These are phyloP conservation scores for Pseudogymnoascus sp. DNA, from an alignment of 2,329 filamentous ascomycete species.

Conservation along the genomic window DNA sequence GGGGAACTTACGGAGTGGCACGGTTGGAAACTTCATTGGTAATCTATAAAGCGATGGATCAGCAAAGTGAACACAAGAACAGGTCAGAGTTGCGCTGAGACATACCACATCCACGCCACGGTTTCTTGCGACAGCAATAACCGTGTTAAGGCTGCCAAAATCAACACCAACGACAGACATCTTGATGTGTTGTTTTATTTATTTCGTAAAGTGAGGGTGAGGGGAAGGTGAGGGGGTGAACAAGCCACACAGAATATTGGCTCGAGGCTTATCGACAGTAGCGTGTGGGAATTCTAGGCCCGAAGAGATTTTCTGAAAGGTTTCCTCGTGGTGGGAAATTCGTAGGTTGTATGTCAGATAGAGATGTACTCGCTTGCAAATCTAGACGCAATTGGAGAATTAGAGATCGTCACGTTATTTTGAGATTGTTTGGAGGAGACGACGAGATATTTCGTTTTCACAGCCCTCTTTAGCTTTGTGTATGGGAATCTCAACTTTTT, in stretches of 20 bases:
- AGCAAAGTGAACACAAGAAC: conserved; percentile 22
- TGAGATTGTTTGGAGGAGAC: background rate
- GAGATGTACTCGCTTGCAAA: conserved; percentile 7
- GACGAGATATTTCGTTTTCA: background rate
- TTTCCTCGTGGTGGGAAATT: background rate
- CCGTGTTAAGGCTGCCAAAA: conserved; percentile 93
- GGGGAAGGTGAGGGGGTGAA: conserved; percentile 6
- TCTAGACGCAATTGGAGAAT: background rate
- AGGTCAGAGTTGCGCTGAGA: conserved; percentile 29
- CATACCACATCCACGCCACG: conserved; percentile 97
- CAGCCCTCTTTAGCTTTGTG: conserved; percentile 5
- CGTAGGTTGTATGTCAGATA: background rate
- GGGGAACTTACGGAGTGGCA: conserved; percentile 76
- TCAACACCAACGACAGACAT: conserved; percentile 42
- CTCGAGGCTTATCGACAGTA: conserved; percentile 7
- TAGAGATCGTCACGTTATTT: conserved; percentile 4
- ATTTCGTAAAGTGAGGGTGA: background rate
- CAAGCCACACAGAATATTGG: conserved; percentile 4
- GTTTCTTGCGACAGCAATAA: conserved; percentile 94
- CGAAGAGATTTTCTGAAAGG: background rate
- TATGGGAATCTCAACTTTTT: conserved; percentile 8
- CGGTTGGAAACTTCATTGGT: conserved; percentile 99
- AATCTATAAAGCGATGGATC: conserved; percentile 53
- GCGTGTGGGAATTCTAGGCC: conserved; percentile 4
- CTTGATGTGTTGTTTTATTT: background rate